phyloP scores from a whole-genome alignment of 257 asterid species.

The Sherardia arvensis region DNA sequence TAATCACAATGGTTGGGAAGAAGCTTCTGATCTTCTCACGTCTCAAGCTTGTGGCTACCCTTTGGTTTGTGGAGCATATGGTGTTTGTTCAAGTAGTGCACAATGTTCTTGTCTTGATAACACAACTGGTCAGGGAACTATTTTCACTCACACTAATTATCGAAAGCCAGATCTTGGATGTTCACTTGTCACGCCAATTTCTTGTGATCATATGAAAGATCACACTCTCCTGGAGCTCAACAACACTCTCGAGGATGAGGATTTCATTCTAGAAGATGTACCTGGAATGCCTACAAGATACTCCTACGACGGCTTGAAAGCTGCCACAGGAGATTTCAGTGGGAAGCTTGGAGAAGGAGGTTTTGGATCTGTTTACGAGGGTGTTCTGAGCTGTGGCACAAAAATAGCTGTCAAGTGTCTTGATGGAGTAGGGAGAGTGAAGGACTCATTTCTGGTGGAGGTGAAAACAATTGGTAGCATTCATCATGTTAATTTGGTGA shows the following conservation, averaged over 20 bases:
- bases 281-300: constrained; percentile 21
- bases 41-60: constrained; percentile 8
- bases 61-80: constrained; percentile 9
- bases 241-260: background rate
- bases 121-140: background rate
- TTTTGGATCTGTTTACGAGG: constrained; percentile 19
- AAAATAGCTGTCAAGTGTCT: constrained; percentile 23
- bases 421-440: background rate
- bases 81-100: constrained; percentile 8
- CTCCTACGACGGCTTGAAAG: constrained; percentile 10
- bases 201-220: constrained; percentile 7
- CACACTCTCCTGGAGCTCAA: constrained; percentile 13
- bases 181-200: constrained; percentile 7
- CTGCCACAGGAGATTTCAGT: constrained; percentile 6
- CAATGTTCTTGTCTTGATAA: background rate
- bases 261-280: constrained; percentile 1
- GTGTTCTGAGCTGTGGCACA: constrained; percentile 2
- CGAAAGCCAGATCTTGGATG: constrained; percentile 14
- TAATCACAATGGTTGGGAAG: background rate
- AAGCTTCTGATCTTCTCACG: background rate
- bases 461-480: constrained; percentile 18
- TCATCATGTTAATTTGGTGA: constrained; percentile 22
- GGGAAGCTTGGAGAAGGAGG: constrained; percentile 20
- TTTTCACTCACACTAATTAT: constrained; percentile 6
- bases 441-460: constrained; percentile 18